These are phyloP conservation scores for Pestalotiopsis sp. DNA, from an alignment of 2,329 filamentous ascomycete genomes.

Conservation along the genomic window DNA sequence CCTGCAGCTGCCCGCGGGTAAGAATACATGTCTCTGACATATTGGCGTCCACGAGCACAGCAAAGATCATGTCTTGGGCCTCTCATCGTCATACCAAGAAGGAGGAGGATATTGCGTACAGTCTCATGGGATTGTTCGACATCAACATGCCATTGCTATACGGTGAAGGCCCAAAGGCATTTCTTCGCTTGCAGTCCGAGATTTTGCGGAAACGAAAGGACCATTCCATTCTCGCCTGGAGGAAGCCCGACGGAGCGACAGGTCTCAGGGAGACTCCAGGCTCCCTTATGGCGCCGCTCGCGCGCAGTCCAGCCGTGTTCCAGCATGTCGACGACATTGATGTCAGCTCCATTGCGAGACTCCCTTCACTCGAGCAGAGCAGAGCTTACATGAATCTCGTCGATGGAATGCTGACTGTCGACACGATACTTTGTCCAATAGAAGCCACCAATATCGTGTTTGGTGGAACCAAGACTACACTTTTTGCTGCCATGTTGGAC, in stretches of 20 bases:
- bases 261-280: background rate
- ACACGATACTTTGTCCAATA: background rate
- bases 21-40: too few relatives aligned
- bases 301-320: background rate
- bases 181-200: background rate
- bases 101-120: too few relatives aligned
- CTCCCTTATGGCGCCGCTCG: background rate
- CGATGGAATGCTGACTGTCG: background rate
- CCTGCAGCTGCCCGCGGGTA: too few relatives aligned
- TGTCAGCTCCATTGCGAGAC: background rate
- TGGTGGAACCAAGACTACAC: background rate
- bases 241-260: background rate
- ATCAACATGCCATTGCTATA: conserved; percentile 34
- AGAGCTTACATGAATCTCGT: background rate
- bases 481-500: background rate
- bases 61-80: too few relatives aligned
- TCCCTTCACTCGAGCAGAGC: background rate
- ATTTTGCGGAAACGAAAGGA: background rate
- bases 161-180: conserved; percentile 22
- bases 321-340: background rate
- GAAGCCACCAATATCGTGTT: background rate
- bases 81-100: too few relatives aligned
- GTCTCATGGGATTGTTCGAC: too few relatives aligned
- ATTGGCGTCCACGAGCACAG: too few relatives aligned
- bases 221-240: background rate